Evolutionary conservation across 768 basidiomycete genomes (phyloP), one percentile per base, ranked within the genome.

Genomic region (Hemileccinum rubropunctum): DNA sequence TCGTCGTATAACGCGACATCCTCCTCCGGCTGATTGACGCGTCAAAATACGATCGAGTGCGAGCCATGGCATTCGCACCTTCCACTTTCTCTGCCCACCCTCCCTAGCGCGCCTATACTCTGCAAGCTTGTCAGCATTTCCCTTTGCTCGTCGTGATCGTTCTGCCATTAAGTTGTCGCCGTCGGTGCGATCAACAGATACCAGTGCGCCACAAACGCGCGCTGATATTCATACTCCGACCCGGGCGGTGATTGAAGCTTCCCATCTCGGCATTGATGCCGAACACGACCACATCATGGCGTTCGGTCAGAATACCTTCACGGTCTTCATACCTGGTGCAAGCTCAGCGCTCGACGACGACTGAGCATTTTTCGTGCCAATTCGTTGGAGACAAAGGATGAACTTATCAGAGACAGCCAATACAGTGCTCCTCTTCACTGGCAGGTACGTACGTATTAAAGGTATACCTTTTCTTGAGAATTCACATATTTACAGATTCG

Each of bases 1-100:
- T 91, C 88, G 59, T 97, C 93, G 62, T 95, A 98, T 12, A 98
- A 72, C 14, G 77, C 74, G 15, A 73, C 76, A 34, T 92, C 88
- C 30, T 86, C 76, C 38, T 79, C 75, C n/a, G 68, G 45, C 72
- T 74, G 50, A 20, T 51, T 18, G 57, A 62, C 62, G 60, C 61
- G 65, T 66, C 57, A 60, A 55, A 17, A 45, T 28, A 45, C 51
- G 42, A 48, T 42, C 42, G 32, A 39, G 27, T 30, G 9, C 20
- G 11, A 3, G 45, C 43, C 6, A 35, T 18, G 50, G 42, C 44
- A 0, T 51, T 50, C 72, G 47, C 56, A 82, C 86, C 78, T 85
- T 84, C 63, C 76, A 76, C 33, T 74, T 67, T 45, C 84, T 77
- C 37, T 70, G 60, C 8, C 83, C 85, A 21, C 81, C 86, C 35